phyloP scores from a whole-genome alignment of 164 flowering plant species.

The Stephania yunnanensis region DNA sequence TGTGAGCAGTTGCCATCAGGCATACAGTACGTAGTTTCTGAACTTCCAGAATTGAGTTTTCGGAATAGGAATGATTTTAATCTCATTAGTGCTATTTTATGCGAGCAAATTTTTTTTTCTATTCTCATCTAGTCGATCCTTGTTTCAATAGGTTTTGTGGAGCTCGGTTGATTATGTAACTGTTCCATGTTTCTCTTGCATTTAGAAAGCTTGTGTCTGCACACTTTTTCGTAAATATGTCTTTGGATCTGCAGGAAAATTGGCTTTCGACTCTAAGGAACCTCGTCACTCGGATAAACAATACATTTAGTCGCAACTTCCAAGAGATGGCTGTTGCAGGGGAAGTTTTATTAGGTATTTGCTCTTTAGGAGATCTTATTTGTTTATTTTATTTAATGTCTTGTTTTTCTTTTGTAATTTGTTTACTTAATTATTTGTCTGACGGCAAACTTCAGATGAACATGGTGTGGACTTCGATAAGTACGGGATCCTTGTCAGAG shows the following conservation, averaged over 20 bases:
- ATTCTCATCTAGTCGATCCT: too few relatives aligned
- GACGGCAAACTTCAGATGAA: slow-evolving; percentile 55
- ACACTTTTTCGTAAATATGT: background rate
- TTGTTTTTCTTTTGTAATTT: slow-evolving; percentile 1
- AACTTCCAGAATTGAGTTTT: too few relatives aligned
- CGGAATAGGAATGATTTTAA: too few relatives aligned
- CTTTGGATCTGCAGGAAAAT: slow-evolving; percentile 38
- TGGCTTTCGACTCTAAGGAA: slow-evolving; percentile 90
- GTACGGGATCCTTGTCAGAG: slow-evolving; percentile 92
- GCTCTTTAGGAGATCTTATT: background rate
- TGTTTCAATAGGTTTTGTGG: too few relatives aligned
- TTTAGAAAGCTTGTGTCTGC: background rate
- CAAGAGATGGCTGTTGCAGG: slow-evolving; percentile 99
- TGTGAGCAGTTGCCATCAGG: too few relatives aligned
- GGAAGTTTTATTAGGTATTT: slow-evolving; percentile 80
- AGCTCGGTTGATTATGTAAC: too few relatives aligned
- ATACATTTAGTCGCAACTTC: slow-evolving; percentile 81
- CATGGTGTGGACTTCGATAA: slow-evolving; percentile 71
- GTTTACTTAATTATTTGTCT: too few relatives aligned
- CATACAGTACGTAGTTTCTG: too few relatives aligned
- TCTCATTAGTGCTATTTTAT: too few relatives aligned
- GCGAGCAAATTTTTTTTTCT: too few relatives aligned
- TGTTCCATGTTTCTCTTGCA: background rate
- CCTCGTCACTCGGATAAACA: slow-evolving; percentile 78
- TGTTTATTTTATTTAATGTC: background rate